phyloP scores from a whole-genome alignment of 2,329 filamentous ascomycete species.

The Colletotrichum aenigma region DNA sequence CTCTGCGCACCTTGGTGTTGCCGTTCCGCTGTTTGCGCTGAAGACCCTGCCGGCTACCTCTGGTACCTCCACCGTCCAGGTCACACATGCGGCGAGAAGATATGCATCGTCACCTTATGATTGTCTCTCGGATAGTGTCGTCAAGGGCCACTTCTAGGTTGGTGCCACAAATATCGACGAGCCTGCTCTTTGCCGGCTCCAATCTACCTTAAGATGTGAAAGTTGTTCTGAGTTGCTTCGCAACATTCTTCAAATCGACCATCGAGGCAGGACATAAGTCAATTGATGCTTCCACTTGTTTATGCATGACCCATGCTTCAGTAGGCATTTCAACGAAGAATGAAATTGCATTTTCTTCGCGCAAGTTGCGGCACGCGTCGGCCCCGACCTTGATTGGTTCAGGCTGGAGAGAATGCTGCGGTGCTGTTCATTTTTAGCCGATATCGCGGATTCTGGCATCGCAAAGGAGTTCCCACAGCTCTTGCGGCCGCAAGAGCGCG shows the following conservation, averaged over 20 bases:
- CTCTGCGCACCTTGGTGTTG: background rate
- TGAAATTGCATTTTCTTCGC: background rate
- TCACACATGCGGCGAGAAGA: background rate
- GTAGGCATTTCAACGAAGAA: background rate
- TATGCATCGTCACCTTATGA: background rate
- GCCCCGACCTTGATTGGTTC: background rate
- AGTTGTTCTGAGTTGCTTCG: background rate
- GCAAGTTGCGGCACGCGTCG: background rate
- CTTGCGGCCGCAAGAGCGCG: background rate
- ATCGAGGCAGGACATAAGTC: background rate
- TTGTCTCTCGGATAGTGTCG: background rate
- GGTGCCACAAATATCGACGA: background rate
- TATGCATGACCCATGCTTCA: background rate
- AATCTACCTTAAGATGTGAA: background rate
- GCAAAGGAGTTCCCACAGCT: background rate
- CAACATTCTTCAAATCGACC: background rate
- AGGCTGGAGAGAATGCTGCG: background rate
- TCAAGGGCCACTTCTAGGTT: background rate
- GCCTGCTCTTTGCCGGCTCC: background rate
- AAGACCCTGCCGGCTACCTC: background rate
- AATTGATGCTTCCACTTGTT: background rate
- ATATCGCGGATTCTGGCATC: background rate
- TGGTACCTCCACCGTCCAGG: rapidly evolving
- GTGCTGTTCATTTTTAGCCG: background rate
- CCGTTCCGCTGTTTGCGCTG: background rate